Evolutionary conservation across 192 early-diverging fungal species (phyloP), one percentile per base, ranked within the genome.

Genomic region (Coemansia sp.): DNA sequence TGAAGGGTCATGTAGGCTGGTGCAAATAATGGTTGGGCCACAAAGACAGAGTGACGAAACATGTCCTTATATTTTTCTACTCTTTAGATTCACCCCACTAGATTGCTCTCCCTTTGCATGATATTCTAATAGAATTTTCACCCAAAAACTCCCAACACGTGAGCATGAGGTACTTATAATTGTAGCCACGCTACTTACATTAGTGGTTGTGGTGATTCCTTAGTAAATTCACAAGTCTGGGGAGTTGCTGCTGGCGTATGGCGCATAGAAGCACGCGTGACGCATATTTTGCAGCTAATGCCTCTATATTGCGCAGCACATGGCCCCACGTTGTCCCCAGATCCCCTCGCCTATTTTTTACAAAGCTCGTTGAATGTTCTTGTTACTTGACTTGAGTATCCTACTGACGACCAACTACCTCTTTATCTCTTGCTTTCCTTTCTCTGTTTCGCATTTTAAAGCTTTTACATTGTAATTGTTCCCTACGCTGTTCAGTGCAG

Each of bases 321-420:
- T 57, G 54, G 54, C 54, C 29, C 33, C 54, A 33, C 54, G 31
- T 33, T 57, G 54, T 33, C 31, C 35, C 31, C 31, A 57, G 33
- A 16, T 35, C 54, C 54, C 31, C 54, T 34, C 31, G 35, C 21
- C 14, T 33, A 24, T 34, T 57, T 33, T 57, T 57, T 33, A 17
- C 31, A 57, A 57, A n/a, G 8, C 31, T 36, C 16, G 31, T 14
- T 54, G 27, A 10, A 31, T 24, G 27, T 9, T 34, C 54, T 1
- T 57, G 54, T 35, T 57, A 57, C 54, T 57, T 57, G 54, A 33
- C 54, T 57, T 17, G 54, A 16, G 16, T 57, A 24, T 33, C 48
- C 54, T 29, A 33, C 33, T 17, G 31, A 35, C 33, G 17, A 13
- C 42, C 21, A 4, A 17, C 33, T 31, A 34, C 59, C 9, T 48